Evolutionary conservation across 768 basidiomycete species (phyloP).

Genomic region (Rhodocollybia butyracea): DNA sequence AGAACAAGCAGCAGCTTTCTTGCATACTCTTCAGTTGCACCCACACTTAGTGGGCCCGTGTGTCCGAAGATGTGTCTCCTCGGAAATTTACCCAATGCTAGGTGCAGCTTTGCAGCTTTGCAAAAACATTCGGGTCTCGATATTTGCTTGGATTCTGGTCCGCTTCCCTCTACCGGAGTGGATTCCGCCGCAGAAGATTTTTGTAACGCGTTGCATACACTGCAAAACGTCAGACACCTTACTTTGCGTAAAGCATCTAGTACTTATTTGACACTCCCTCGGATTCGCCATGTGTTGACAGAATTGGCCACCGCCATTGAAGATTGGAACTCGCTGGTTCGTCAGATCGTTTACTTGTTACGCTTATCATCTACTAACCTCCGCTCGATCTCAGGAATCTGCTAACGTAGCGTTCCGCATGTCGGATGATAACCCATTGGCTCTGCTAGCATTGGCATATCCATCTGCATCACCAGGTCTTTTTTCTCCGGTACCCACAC

Average conservation of each 20-base stretch:
- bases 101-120: constrained; percentile 34
- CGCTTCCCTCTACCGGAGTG: constrained; percentile 21
- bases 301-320: constrained; percentile 43
- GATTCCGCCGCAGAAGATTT: constrained; percentile 33
- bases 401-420: constrained; percentile 56
- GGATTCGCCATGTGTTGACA: constrained; percentile 40
- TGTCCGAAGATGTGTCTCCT: constrained; percentile 40
- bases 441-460: background rate
- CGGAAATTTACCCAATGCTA: constrained; percentile 37
- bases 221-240: constrained; percentile 39
- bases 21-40: constrained; percentile 31
- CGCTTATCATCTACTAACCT: background rate
- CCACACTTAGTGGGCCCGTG: constrained; percentile 32
- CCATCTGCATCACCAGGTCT: background rate
- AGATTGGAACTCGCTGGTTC: constrained; percentile 45
- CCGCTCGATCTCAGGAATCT: constrained; percentile 37
- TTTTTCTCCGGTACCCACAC: background rate
- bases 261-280: constrained; percentile 53
- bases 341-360: constrained; percentile 15
- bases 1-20: constrained; percentile 33
- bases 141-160: constrained; percentile 26
- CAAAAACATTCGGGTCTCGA: constrained; percentile 11
- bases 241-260: constrained; percentile 48
- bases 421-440: constrained; percentile 35
- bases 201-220: constrained; percentile 34